These are phyloP conservation scores for Eimeria necatrix DNA, from an alignment of 169 alveolate species.

Conservation along the genomic window DNA sequence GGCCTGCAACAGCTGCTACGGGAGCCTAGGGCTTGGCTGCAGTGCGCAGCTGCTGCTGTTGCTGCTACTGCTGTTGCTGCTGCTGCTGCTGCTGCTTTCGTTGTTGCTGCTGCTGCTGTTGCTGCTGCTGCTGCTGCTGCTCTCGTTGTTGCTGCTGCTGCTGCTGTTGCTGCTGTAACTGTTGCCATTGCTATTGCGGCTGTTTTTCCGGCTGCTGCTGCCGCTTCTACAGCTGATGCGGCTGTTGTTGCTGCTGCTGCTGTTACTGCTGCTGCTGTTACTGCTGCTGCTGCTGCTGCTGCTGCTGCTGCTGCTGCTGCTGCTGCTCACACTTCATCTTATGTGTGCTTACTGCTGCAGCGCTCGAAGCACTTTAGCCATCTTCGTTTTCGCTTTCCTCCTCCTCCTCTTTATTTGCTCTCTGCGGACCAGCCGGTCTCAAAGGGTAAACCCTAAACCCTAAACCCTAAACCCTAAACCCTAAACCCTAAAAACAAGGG, in stretches of 20 bases:
- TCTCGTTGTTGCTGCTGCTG: not conserved
- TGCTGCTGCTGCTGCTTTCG: no score
- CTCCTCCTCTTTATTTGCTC: slow-evolving; percentile 5
- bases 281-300: not conserved
- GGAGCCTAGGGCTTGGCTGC: no score
- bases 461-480: not conserved
- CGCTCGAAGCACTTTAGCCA: not conserved
- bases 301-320: slow-evolving; percentile 3
- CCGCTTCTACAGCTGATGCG: no score
- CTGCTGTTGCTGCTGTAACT: not conserved
- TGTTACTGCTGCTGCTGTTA: not conserved
- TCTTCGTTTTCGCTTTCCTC: not conserved
- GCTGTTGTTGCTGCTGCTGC: no score
- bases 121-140: no score
- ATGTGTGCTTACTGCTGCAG: not conserved
- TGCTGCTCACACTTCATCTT: not conserved
- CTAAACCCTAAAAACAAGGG: not conserved
- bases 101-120: no score
- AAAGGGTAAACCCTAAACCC: slow-evolving; percentile 2
- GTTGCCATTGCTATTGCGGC: no score
- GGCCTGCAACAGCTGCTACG: no score
- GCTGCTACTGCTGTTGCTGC: no score
- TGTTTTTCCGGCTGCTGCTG: no score
- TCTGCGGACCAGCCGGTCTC: not conserved
- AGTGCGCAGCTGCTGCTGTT: not conserved